phyloP scores from a whole-genome alignment of 345 rosid genomes.

The Cardamine resedifolia region DNA sequence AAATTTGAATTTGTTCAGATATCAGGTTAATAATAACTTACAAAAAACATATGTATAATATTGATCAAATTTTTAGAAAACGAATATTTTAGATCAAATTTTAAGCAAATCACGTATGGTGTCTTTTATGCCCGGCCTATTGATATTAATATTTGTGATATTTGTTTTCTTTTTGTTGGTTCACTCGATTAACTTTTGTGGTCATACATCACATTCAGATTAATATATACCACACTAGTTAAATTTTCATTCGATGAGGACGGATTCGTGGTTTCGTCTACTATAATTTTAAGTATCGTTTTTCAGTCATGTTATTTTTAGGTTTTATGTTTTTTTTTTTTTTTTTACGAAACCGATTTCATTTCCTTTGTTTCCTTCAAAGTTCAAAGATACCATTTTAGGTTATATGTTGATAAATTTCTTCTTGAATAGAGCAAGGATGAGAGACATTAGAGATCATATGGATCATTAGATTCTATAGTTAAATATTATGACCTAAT shows the following conservation, averaged over 20 bases:
- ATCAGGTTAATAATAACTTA: background rate
- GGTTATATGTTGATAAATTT: background rate
- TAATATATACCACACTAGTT: background rate
- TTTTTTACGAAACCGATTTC: too few species aligned
- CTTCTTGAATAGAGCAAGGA: background rate
- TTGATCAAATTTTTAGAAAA: background rate
- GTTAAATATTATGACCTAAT: conserved; percentile 23
- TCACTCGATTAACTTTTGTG: background rate
- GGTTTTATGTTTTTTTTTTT: too few species aligned
- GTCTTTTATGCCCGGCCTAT: background rate
- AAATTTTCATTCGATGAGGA: background rate
- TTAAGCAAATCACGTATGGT: background rate
- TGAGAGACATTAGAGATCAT: conserved; percentile 10
- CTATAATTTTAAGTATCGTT: background rate
- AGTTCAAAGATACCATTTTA: too few species aligned
- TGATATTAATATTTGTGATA: too few species aligned
- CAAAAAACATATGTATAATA: background rate
- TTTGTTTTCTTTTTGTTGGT: background rate
- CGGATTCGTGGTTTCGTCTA: background rate
- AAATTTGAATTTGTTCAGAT: background rate
- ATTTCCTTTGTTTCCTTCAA: too few species aligned
- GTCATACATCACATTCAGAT: background rate
- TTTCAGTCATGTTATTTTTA: background rate
- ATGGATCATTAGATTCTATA: conserved; percentile 14
- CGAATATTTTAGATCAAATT: background rate